Percentiles rank a stretch among this genome's conserved stretches.
Conservation (phyloP, 768 basidiomycete species). For the Suillus fuscotomentosus region DNA sequence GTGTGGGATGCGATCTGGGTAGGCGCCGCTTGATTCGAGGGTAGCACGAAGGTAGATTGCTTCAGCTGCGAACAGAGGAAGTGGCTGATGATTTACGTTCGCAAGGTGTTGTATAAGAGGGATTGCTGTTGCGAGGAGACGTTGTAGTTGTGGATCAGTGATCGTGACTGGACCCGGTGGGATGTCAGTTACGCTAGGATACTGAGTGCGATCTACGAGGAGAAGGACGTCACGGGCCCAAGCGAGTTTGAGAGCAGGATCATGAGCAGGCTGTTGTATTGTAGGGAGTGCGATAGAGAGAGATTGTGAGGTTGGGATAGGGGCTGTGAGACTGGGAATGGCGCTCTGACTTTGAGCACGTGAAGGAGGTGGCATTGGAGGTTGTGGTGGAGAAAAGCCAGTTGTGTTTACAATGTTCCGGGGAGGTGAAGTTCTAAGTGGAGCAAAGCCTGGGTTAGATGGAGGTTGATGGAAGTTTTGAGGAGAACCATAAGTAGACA, state of each 20-base stretch:
- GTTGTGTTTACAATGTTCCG: constrained; percentile 16
- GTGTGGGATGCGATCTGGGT: constrained; percentile 59
- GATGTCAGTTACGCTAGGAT: constrained; percentile 40
- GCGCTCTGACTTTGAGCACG: constrained; percentile 16
- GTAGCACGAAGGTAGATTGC: constrained; percentile 76
- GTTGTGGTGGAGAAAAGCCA: constrained; percentile 19
- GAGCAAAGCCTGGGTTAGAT: constrained; percentile 11
- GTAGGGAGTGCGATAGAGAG: constrained; percentile 51
- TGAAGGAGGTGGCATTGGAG: constrained; percentile 23
- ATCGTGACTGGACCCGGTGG: constrained; percentile 54
- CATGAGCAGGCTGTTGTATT: constrained; percentile 53
- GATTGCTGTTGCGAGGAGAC: constrained; percentile 64
- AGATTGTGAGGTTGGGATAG: constrained; percentile 63
- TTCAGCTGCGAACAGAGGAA: constrained; percentile 54
- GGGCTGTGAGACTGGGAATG: constrained; percentile 58
- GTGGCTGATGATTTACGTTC: constrained; percentile 32
- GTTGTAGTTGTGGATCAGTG: constrained; percentile 55
- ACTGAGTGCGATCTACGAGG: constrained; percentile 60
- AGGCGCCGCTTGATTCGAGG: constrained; percentile 69
- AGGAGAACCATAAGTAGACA: constrained; percentile 14
- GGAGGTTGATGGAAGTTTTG: constrained; percentile 23
- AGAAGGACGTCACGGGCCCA: constrained; percentile 86
- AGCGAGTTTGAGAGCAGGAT: constrained; percentile 59
- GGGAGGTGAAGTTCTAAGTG: not conserved
- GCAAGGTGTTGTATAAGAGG: constrained; percentile 62